Percentiles rank a stretch among this genome's conserved stretches.
Conservation (phyloP, 371 early-diverging fungal genomes). For the Rhizopus arrhizus region DNA sequence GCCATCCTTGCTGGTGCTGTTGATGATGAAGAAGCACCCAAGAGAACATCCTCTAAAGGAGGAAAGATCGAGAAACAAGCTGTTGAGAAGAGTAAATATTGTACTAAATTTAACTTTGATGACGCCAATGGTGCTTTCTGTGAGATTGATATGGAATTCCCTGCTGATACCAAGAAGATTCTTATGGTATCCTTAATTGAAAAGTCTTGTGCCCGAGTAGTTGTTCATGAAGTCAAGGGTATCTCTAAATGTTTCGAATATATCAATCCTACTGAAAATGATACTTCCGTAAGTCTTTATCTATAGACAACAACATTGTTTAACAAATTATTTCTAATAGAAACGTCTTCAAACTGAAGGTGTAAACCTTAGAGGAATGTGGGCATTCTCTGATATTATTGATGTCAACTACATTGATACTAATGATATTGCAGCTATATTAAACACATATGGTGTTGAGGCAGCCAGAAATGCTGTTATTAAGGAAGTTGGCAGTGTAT, state of each 20-base stretch:
- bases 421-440: slow-evolving; percentile 96
- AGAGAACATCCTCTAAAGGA: slow-evolving; percentile 25
- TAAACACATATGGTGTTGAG: slow-evolving; percentile 97
- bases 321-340: slow-evolving; percentile 12
- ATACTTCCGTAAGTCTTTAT: slow-evolving; percentile 59
- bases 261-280: slow-evolving; percentile 75
- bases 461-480: slow-evolving; percentile 96
- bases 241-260: slow-evolving; percentile 80
- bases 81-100: slow-evolving; percentile 61
- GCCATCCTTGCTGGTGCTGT: slow-evolving; percentile 55
- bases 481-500: slow-evolving; percentile 94
- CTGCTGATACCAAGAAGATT: slow-evolving; percentile 88
- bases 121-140: slow-evolving; percentile 71
- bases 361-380: slow-evolving; percentile 90
- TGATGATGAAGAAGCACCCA: slow-evolving; percentile 60
- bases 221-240: slow-evolving; percentile 87
- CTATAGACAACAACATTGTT: too few relatives aligned
- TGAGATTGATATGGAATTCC: slow-evolving; percentile 82
- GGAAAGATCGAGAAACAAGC: slow-evolving; percentile 33
- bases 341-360: slow-evolving; percentile 86
- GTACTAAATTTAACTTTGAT: slow-evolving; percentile 74
- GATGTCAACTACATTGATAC: slow-evolving; percentile 89
- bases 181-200: slow-evolving; percentile 91
- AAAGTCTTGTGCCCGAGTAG: slow-evolving; percentile 61
- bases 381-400: slow-evolving; percentile 76